Percentiles rank a stretch among this genome's conserved stretches.
Evolutionary conservation across 805 yeast genomes (phyloP).

Genomic region (Torulaspora franciscae): DNA sequence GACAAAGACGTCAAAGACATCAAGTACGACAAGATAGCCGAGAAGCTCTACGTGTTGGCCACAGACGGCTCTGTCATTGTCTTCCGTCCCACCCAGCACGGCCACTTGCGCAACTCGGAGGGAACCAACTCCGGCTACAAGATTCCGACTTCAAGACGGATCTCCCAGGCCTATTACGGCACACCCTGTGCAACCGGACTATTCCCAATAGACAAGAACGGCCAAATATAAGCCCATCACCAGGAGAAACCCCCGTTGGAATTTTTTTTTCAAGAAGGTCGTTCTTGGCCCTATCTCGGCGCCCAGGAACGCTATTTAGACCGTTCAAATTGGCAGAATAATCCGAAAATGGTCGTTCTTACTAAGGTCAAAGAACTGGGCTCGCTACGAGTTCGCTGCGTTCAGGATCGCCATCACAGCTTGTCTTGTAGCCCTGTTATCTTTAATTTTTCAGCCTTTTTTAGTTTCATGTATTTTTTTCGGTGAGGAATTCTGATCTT

Average conservation of each 20-base stretch:
- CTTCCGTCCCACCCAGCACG: conserved; percentile 1
- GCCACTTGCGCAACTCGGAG: neutral
- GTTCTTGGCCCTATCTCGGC: neutral
- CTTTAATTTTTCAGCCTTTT: conserved; percentile 3
- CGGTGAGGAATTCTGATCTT: conserved; percentile 7
- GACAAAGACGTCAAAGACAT: conserved; percentile 15
- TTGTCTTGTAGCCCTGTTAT: neutral
- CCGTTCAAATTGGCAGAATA: neutral
- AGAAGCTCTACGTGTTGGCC: conserved; percentile 13
- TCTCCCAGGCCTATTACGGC: neutral
- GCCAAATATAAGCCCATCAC: neutral
- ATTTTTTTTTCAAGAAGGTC: neutral
- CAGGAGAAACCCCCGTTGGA: neutral
- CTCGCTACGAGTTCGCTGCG: neutral
- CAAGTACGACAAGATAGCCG: conserved; percentile 8
- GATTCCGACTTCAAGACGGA: neutral
- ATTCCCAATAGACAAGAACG: conserved; percentile 1
- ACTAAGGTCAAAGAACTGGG: neutral
- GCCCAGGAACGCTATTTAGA: neutral
- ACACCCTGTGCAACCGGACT: neutral
- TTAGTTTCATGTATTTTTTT: conserved; percentile 7
- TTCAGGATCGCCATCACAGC: neutral
- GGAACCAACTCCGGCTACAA: conserved; percentile 3
- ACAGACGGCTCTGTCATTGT: conserved; percentile 15
- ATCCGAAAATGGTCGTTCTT: neutral